Evolutionary conservation across 192 early-diverging fungal genomes (phyloP).

Genomic region (Rhizophagus clarus): DNA sequence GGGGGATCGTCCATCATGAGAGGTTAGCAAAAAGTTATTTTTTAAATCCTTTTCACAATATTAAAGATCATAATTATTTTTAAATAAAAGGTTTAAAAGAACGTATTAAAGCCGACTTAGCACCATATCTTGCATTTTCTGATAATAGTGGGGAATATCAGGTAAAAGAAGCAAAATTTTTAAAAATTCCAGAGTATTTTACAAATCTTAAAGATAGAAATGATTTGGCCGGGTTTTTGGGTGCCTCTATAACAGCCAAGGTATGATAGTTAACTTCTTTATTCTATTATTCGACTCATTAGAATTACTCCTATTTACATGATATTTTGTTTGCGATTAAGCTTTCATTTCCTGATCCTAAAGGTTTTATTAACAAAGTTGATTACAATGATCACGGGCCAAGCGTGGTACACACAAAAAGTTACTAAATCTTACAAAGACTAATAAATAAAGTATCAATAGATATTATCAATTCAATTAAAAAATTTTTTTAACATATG

Average conservation of each 20-base stretch:
- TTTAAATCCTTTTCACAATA: background rate
- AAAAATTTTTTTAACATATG: too few relatives aligned
- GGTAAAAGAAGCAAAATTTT: conserved; percentile 78
- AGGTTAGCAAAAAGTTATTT: conserved; percentile 26
- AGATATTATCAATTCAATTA: too few relatives aligned
- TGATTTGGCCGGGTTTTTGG: conserved; percentile 76
- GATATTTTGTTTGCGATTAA: conserved; percentile 20
- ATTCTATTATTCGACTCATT: background rate
- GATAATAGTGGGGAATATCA: conserved; percentile 89
- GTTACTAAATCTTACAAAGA: conserved; percentile 10
- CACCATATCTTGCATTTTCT: conserved; percentile 65
- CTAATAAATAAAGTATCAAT: too few relatives aligned
- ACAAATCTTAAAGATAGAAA: conserved; percentile 68
- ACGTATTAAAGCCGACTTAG: conserved; percentile 70
- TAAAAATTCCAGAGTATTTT: conserved; percentile 87
- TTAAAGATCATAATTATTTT: background rate
- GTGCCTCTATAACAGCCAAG: conserved; percentile 87
- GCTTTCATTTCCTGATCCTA: conserved; percentile 65
- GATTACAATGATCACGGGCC: conserved; percentile 96
- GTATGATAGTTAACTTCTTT: conserved; percentile 42
- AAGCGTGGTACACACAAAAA: conserved; percentile 72
- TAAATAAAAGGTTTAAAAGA: conserved; percentile 58
- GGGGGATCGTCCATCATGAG: conserved; percentile 71
- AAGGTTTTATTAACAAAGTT: conserved; percentile 71
- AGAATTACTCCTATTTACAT: background rate